Conservation (phyloP, 768 basidiomycete species). For the Psilocybe subaeruginosa region DNA sequence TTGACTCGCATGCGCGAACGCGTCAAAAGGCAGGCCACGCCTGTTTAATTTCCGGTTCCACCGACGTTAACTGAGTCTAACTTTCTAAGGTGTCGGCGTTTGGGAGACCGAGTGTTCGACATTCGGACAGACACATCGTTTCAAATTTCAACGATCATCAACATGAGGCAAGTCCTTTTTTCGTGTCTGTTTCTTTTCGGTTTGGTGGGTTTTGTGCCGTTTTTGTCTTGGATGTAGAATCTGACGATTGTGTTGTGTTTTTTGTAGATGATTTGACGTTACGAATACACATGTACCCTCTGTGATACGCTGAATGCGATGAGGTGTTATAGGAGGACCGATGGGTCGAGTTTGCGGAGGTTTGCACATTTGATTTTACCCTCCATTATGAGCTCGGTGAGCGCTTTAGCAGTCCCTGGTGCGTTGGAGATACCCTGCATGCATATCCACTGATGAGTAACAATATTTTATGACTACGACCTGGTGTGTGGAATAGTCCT, state of each 20-base stretch:
- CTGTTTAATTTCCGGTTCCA: slow-evolving; percentile 14
- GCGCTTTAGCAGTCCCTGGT: slow-evolving; percentile 77
- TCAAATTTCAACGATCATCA: not conserved
- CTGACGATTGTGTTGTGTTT: too few relatives aligned
- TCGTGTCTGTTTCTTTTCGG: not conserved
- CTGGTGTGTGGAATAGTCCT: too few relatives aligned
- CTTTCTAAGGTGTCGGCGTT: not conserved
- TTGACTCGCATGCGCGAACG: not conserved
- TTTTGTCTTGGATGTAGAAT: too few relatives aligned
- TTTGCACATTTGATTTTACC: slow-evolving; percentile 63
- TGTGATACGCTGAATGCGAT: not conserved
- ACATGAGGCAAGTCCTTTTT: not conserved
- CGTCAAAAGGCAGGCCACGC: not conserved
- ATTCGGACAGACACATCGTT: not conserved
- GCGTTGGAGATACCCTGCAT: slow-evolving; percentile 77
- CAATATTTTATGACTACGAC: too few relatives aligned
- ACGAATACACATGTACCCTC: too few relatives aligned
- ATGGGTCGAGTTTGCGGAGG: slow-evolving; percentile 43
- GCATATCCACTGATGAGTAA: too few relatives aligned
- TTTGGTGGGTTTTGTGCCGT: too few relatives aligned
- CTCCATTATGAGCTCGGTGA: slow-evolving; percentile 73
- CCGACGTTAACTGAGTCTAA: not conserved
- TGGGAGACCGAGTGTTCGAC: not conserved
- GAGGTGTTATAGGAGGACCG: slow-evolving; percentile 8
- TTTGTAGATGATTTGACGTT: too few relatives aligned